These are phyloP conservation scores for button mushroom (Agaricus bisporus) DNA, from an alignment of 768 basidiomycete genomes.

Conservation along the genomic window DNA sequence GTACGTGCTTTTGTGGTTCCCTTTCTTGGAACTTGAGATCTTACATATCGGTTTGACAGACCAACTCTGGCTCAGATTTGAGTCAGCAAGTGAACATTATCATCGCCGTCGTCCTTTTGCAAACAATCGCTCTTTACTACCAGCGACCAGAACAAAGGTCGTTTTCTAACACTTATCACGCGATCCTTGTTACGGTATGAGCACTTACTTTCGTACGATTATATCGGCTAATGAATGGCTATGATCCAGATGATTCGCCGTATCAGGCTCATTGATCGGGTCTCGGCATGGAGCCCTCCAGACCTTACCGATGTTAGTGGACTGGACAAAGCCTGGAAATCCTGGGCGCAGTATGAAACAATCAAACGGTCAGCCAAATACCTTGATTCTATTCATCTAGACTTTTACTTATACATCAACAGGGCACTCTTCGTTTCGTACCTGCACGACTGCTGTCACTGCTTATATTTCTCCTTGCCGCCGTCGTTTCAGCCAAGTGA, in stretches of 20 bases:
- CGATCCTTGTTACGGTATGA: slow-evolving; percentile 53
- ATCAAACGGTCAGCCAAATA: slow-evolving; percentile 42
- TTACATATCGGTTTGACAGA: background rate
- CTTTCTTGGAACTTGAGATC: background rate
- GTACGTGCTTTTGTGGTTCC: slow-evolving; percentile 31
- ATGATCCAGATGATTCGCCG: slow-evolving; percentile 40
- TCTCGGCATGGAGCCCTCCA: slow-evolving; percentile 37
- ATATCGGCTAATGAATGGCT: background rate
- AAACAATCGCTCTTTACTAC: slow-evolving; percentile 53
- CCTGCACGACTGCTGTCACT: slow-evolving; percentile 51
- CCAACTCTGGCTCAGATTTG: slow-evolving; percentile 11
- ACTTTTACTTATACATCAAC: slow-evolving; percentile 10
- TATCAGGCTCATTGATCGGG: slow-evolving; percentile 36
- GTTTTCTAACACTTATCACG: slow-evolving; percentile 49
- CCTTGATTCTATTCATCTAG: slow-evolving; percentile 4
- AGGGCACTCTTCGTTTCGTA: slow-evolving; percentile 45
- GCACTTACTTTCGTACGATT: background rate
- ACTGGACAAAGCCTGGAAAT: slow-evolving; percentile 43
- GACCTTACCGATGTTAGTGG: slow-evolving; percentile 28
- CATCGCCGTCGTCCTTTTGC: slow-evolving; percentile 43
- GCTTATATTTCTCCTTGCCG: slow-evolving; percentile 44
- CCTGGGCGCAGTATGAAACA: slow-evolving; percentile 53
- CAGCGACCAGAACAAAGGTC: slow-evolving; percentile 42
- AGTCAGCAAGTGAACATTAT: slow-evolving; percentile 24
- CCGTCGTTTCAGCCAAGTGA: slow-evolving; percentile 43